Conservation (phyloP, 2,329 filamentous ascomycete genomes). For the Colletotrichum truncatum region DNA sequence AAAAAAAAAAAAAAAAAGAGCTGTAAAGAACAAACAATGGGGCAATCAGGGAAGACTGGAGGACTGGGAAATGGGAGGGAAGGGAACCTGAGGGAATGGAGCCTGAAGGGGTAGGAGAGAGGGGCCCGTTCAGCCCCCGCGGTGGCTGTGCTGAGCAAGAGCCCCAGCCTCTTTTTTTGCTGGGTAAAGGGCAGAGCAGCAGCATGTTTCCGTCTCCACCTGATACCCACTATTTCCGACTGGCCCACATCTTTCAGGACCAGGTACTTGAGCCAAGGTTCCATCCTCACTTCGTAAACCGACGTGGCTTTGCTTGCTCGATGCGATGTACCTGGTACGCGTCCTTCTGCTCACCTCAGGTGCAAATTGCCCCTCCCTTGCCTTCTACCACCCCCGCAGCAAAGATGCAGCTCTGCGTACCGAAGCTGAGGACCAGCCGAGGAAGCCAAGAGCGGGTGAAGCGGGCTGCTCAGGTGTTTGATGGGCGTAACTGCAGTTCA, state of each 20-base stretch:
- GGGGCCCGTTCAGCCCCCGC: constrained; percentile 23
- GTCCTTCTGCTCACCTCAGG: no score
- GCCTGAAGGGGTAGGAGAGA: constrained; percentile 4
- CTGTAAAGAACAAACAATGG: no score
- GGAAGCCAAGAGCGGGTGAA: no score
- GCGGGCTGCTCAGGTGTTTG: no score
- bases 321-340: no score
- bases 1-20: not conserved
- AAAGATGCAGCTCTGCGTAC: no score
- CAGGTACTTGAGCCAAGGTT: not conserved
- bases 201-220: not conserved
- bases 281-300: constrained; percentile 17
- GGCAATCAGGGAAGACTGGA: no score
- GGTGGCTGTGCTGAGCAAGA: constrained; percentile 25
- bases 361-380: no score
- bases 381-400: no score
- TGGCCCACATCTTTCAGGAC: no score
- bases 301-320: constrained; percentile 23
- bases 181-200: not conserved
- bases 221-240: not conserved
- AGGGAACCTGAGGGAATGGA: constrained; percentile 25
- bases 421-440: no score
- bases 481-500: no score
- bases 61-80: constrained; percentile 24
- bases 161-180: constrained; percentile 5